Percentiles rank a stretch among this genome's conserved stretches.
Evolutionary conservation across 2,329 filamentous ascomycete species (phyloP).

Genomic region (Phyllosticta capitalensis): DNA sequence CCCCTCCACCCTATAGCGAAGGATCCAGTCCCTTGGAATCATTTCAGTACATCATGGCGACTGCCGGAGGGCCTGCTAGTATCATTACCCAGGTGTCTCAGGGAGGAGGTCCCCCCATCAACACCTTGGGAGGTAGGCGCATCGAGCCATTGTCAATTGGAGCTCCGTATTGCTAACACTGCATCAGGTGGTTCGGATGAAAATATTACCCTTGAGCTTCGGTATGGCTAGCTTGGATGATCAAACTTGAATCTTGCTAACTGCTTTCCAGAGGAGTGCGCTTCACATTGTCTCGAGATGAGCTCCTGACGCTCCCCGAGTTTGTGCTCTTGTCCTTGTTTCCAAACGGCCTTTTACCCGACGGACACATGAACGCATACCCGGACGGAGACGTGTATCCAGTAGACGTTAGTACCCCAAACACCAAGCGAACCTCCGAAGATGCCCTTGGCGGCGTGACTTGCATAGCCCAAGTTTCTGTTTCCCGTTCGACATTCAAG

Average conservation of each 20-base stretch:
- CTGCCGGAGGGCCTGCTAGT: constrained; percentile 91
- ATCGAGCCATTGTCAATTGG: background rate
- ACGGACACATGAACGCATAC: constrained; percentile 90
- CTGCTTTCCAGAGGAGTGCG: constrained; percentile 63
- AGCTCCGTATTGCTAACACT: constrained; percentile 6
- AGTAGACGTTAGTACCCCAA: constrained; percentile 69
- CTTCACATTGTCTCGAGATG: constrained; percentile 89
- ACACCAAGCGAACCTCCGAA: constrained; percentile 11
- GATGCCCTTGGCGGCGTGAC: constrained; percentile 7
- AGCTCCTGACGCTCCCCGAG: constrained; percentile 89
- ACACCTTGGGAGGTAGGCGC: constrained; percentile 63
- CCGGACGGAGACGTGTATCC: constrained; percentile 90
- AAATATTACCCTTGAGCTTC: constrained; percentile 86
- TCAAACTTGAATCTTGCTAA: background rate
- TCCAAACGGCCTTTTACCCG: constrained; percentile 93
- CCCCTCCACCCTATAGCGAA: constrained; percentile 92
- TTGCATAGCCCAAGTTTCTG: constrained; percentile 22
- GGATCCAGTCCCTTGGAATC: constrained; percentile 83
- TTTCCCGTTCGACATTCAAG: constrained; percentile 21
- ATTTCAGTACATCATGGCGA: constrained; percentile 96
- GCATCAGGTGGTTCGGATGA: constrained; percentile 68
- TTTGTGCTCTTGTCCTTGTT: constrained; percentile 97
- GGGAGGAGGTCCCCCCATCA: constrained; percentile 73
- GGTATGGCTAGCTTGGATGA: constrained; percentile 46
- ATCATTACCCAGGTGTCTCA: constrained; percentile 99